These are phyloP conservation scores for Apiospora pterosperma DNA, from an alignment of 2,329 filamentous ascomycete species.

Conservation along the genomic window DNA sequence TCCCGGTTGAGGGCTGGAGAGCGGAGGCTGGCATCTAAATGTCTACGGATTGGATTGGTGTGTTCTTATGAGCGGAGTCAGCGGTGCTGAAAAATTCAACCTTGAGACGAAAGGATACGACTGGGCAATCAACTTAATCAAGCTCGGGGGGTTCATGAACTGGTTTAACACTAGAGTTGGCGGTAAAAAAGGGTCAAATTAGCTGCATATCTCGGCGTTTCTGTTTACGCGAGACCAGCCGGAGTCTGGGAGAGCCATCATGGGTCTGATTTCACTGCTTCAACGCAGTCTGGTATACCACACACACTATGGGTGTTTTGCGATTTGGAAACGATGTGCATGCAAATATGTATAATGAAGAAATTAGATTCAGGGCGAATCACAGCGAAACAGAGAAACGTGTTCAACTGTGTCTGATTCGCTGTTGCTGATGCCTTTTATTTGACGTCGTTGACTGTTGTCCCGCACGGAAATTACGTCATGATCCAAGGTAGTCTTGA, in stretches of 20 bases:
- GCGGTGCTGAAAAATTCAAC: slow-evolving; percentile 19
- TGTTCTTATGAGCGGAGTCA: slow-evolving; percentile 11
- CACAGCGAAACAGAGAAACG: not conserved
- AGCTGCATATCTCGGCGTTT: slow-evolving; percentile 28
- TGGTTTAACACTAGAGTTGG: slow-evolving; percentile 18
- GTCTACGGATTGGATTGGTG: not conserved
- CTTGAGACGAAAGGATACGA: slow-evolving; percentile 19
- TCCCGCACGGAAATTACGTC: not conserved
- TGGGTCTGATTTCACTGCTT: slow-evolving; percentile 32
- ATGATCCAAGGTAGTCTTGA: not conserved
- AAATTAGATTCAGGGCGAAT: not conserved
- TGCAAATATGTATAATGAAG: not conserved
- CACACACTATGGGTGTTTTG: not conserved
- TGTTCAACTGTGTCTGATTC: not conserved
- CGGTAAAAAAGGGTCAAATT: slow-evolving; percentile 18
- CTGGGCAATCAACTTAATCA: slow-evolving; percentile 20
- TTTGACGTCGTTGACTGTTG: not conserved
- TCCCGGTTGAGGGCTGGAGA: slow-evolving; percentile 77
- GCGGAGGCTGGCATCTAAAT: slow-evolving; percentile 55
- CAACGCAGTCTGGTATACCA: slow-evolving; percentile 31
- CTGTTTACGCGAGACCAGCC: slow-evolving; percentile 14
- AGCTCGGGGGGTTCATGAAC: slow-evolving; percentile 11
- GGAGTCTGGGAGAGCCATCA: slow-evolving; percentile 22
- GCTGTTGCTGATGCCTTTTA: not conserved
- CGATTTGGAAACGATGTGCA: not conserved